Percentiles rank a stretch among this genome's conserved stretches.
Conservation (phyloP, 345 rosid genomes). For the Rhodamnia rubescens region DNA sequence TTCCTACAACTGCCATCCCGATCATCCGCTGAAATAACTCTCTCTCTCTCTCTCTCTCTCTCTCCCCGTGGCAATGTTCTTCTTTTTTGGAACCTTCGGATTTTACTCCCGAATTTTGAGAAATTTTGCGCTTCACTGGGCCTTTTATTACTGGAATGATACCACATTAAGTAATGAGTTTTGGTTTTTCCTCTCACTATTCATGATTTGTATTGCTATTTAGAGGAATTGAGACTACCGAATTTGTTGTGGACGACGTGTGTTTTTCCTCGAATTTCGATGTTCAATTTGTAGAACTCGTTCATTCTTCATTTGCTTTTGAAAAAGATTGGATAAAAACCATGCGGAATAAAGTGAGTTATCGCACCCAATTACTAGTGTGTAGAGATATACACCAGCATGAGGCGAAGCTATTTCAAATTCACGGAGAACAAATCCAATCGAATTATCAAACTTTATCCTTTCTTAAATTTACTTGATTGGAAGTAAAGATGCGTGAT, state of each 20-base stretch:
- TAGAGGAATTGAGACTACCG: not conserved
- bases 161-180: not conserved
- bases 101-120: not conserved
- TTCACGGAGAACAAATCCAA: not conserved
- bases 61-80: not conserved
- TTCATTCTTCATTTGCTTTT: fast-evolving
- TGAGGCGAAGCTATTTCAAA: not conserved
- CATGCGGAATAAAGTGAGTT: fast-evolving
- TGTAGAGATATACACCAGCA: fast-evolving
- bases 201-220: not conserved
- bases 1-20: not conserved
- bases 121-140: not conserved
- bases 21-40: not conserved
- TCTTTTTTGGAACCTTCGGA: not conserved
- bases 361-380: fast-evolving
- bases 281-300: not conserved
- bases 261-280: not conserved
- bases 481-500: fast-evolving
- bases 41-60: not conserved
- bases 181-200: not conserved
- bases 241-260: not conserved
- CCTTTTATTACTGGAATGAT: not conserved
- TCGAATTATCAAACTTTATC: fast-evolving
- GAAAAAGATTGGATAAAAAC: not conserved
- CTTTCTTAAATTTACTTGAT: fast-evolving